Conservation (phyloP, 176 grass and related monocot species). For the Triticum dicoccoides region DNA sequence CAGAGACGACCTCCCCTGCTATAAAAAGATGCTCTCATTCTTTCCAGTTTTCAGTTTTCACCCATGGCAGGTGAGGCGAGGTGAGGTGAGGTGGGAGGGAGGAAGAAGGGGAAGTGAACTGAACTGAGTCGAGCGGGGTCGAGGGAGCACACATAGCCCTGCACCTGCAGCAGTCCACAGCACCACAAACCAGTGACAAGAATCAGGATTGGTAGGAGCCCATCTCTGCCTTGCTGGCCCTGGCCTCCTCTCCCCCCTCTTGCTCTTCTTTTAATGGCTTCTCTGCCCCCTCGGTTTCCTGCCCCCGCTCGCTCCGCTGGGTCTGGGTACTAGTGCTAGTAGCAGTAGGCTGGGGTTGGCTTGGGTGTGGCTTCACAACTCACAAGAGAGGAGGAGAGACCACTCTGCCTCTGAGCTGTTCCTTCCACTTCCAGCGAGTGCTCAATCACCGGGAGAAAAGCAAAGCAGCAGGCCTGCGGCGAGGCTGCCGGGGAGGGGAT, state of each 20-base stretch:
- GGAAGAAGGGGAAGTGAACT: slow-evolving; percentile 15
- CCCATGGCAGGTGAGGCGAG: slow-evolving; percentile 30
- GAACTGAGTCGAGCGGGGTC: neutral
- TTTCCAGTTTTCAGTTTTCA: neutral
- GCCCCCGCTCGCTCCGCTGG: slow-evolving; percentile 22
- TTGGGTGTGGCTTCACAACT: too few species aligned
- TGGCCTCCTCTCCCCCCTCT: neutral
- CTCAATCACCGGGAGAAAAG: slow-evolving; percentile 14
- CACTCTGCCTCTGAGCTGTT: slow-evolving; percentile 31
- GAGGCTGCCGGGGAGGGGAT: neutral
- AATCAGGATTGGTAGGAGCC: slow-evolving; percentile 72
- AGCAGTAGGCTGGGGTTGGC: neutral
- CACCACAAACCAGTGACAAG: slow-evolving; percentile 24
- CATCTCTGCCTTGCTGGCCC: slow-evolving; percentile 65
- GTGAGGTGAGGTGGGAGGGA: neutral
- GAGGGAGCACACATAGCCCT: slow-evolving; percentile 27
- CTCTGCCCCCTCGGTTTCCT: slow-evolving; percentile 51
- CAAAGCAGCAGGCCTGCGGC: slow-evolving; percentile 9
- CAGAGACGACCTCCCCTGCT: neutral
- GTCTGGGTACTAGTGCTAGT: neutral
- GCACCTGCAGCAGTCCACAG: neutral
- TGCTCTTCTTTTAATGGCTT: slow-evolving; percentile 42
- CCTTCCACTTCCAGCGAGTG: neutral
- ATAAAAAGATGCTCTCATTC: neutral
- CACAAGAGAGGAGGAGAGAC: neutral